Base-by-base conservation (phyloP, 169 alveolate genomes). In the Eimeria necatrix region DNA sequence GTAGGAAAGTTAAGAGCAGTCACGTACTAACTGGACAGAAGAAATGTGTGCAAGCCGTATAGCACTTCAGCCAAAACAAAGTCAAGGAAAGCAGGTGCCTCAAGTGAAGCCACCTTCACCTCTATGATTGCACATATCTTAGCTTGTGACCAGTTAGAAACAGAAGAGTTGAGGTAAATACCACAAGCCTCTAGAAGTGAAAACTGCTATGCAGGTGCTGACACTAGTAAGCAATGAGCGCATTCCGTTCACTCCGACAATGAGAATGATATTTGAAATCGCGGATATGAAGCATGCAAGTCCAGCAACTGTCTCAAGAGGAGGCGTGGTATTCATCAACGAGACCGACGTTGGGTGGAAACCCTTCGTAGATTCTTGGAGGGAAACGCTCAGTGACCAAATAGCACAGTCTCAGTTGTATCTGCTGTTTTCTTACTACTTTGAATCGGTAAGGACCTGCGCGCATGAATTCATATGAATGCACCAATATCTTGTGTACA, bases 271-370 rank as follows among this genome's bases (percentile, higher is more conserved):
- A 41, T 98, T 98, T 97, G 99, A 99, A 96, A 98, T 97, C 18
- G 98, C 98, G 94, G 97, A 98, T 95, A 97, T 98, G 92, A 97
- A 97, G 89, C 98, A 98, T 93, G 99, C 99, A 60, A 98, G 99
- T 41, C 99, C 99, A 12, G 99, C 99, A 22, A 98, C 99, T 10
- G 99, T 98, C 5, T 97, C 98, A 22, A 96, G 99, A 80, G 98
- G 99, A 84, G 99, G 99, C 91, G 97, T 98, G 94, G 98, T 99
- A 91, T 99, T 96, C 96, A 97, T 99, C 46, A 96, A 98, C 18
- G 99, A 98, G 60, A 95, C 98, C 85, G 99, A 98, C 96, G 96
- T 98, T 10, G 98, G 98, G 2, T 98, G 98, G 98, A 97, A 97
- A 80, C 99, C 99, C 51, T 96, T 98, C 90, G 94, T 98, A 24